Percentiles rank a stretch among this genome's conserved stretches.
Evolutionary conservation across 2,329 filamentous ascomycete species (phyloP).

Genomic region (Fusarium kyushuense): DNA sequence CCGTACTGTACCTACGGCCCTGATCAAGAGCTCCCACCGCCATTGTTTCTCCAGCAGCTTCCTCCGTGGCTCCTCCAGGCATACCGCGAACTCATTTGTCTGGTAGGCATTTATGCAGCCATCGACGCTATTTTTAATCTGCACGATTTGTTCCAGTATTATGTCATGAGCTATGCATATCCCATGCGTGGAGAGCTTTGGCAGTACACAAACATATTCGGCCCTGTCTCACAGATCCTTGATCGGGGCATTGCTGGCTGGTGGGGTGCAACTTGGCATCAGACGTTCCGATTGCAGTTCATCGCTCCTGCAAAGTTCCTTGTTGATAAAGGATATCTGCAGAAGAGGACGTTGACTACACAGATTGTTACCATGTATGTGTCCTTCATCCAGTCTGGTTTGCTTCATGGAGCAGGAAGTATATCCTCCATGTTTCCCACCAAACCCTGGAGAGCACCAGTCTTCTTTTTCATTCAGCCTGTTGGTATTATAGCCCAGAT

Average conservation of each 20-base stretch:
- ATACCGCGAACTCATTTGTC: slow-evolving; percentile 68
- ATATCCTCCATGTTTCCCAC: slow-evolving; percentile 70
- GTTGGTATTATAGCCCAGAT: slow-evolving; percentile 74
- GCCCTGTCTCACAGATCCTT: slow-evolving; percentile 66
- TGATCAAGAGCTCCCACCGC: slow-evolving; percentile 52
- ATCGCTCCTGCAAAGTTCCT: slow-evolving; percentile 68
- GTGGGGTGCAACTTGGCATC: slow-evolving; percentile 93
- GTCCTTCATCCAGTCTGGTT: slow-evolving; percentile 72
- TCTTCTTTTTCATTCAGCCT: slow-evolving; percentile 80
- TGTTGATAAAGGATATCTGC: slow-evolving; percentile 55
- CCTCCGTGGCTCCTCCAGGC: slow-evolving; percentile 61
- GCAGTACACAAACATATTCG: slow-evolving; percentile 67
- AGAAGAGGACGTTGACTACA: slow-evolving; percentile 46
- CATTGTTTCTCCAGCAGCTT: slow-evolving; percentile 58
- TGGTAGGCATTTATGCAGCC: slow-evolving; percentile 68
- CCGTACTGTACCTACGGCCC: slow-evolving; percentile 77
- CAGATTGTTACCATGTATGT: slow-evolving; percentile 50
- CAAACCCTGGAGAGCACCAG: slow-evolving; percentile 64
- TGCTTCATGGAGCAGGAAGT: slow-evolving; percentile 79
- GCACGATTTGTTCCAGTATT: slow-evolving; percentile 68
- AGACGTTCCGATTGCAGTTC: slow-evolving; percentile 83
- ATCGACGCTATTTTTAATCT: slow-evolving; percentile 72
- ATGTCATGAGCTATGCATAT: slow-evolving; percentile 63
- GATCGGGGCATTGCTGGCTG: slow-evolving; percentile 81
- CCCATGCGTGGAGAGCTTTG: slow-evolving; percentile 64